Conservation (phyloP, 345 rosid species). For the Salix purpurea region DNA sequence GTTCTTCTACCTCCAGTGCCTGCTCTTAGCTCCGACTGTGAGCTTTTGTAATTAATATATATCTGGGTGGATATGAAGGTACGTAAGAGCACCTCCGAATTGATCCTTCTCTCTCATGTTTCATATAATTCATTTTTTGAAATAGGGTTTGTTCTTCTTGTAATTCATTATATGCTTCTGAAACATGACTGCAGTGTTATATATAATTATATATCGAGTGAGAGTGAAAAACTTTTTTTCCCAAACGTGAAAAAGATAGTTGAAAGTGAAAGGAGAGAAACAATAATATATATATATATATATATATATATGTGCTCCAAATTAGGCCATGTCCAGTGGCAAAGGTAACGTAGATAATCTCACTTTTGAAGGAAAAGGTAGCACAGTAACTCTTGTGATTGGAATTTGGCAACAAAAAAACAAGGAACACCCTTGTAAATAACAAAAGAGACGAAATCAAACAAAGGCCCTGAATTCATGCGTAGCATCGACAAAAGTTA, state of each 20-base stretch:
- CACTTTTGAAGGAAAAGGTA: background rate
- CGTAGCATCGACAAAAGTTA: background rate
- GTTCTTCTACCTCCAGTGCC: background rate
- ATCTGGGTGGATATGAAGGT: background rate
- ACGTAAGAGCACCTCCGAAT: background rate
- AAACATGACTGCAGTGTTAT: too few relatives aligned
- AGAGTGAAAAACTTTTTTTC: too few relatives aligned
- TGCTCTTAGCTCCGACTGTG: background rate
- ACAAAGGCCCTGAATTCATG: background rate
- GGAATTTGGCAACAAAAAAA: background rate
- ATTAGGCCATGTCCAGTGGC: background rate
- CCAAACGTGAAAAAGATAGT: too few relatives aligned
- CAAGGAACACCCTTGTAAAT: background rate
- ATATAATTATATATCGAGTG: too few relatives aligned
- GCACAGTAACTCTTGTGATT: background rate
- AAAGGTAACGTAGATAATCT: background rate
- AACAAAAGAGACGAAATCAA: background rate
- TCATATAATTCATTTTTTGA: background rate
- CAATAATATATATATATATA: too few relatives aligned
- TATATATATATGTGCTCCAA: background rate
- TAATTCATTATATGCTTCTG: too few relatives aligned
- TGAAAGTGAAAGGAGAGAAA: too few relatives aligned
- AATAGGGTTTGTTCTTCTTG: background rate
- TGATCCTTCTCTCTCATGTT: background rate
- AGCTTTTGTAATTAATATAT: background rate